Evolutionary conservation across 2,329 filamentous ascomycete species (phyloP).

Genomic region (Neonectria ditissima): DNA sequence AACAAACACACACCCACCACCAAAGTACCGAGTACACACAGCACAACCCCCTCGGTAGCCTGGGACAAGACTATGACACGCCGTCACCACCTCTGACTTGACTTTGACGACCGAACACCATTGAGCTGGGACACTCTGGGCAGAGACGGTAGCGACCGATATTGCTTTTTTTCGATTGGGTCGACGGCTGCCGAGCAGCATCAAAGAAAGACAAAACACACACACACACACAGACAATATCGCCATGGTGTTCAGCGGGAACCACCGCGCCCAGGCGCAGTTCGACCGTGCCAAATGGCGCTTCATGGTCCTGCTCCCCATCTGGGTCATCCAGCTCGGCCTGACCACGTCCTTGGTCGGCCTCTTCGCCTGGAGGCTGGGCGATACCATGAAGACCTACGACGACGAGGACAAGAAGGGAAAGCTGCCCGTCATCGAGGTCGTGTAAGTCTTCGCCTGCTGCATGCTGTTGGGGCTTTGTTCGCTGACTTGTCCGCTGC

Average conservation of each 20-base stretch:
- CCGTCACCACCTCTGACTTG: slow-evolving; percentile 7
- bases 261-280: slow-evolving; percentile 63
- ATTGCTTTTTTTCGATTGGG: slow-evolving; percentile 10
- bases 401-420: slow-evolving; percentile 55
- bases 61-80: slow-evolving; percentile 22
- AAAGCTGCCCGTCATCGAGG: slow-evolving; percentile 57
- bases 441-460: slow-evolving; percentile 58
- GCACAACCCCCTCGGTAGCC: background rate
- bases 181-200: slow-evolving; percentile 13
- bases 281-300: slow-evolving; percentile 66
- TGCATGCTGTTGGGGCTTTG: background rate
- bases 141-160: slow-evolving; percentile 21
- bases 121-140: slow-evolving; percentile 32
- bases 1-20: background rate
- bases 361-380: slow-evolving; percentile 66
- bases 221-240: no score
- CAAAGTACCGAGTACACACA: background rate
- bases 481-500: slow-evolving; percentile 7
- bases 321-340: slow-evolving; percentile 62
- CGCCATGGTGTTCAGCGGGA: slow-evolving; percentile 49
- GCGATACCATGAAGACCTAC: slow-evolving; percentile 58
- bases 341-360: slow-evolving; percentile 61
- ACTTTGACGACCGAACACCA: slow-evolving; percentile 20
- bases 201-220: slow-evolving; percentile 14
- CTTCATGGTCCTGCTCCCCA: slow-evolving; percentile 59